phyloP scores from a whole-genome alignment of 2,329 filamentous ascomycete species.

The Zymoseptoria tritici region DNA sequence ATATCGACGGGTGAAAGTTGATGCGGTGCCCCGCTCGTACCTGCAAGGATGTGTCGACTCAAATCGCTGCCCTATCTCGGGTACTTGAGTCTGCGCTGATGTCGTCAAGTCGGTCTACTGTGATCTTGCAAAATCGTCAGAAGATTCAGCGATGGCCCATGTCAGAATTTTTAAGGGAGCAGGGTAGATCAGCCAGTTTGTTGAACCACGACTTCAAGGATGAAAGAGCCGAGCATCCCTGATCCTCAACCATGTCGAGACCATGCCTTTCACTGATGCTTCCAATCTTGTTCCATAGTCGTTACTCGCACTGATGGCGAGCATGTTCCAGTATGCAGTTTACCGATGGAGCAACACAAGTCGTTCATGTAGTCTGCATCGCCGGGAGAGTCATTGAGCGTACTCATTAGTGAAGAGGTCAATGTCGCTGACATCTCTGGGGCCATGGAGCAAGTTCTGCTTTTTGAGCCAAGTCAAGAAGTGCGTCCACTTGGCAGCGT shows the following conservation, averaged over 20 bases:
- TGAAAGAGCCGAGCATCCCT: background rate
- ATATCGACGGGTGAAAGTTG: background rate
- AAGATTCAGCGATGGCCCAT: background rate
- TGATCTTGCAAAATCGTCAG: background rate
- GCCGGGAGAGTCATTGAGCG: background rate
- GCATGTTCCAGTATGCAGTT: background rate
- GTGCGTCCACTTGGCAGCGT: conserved; percentile 7
- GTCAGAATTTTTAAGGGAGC: background rate
- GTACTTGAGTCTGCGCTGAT: background rate
- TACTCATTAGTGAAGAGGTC: conserved; percentile 13
- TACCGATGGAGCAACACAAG: background rate
- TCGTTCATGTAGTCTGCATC: background rate
- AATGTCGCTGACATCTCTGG: conserved; percentile 4
- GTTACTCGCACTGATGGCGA: background rate
- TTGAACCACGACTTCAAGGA: background rate
- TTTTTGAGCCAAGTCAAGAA: conserved; percentile 12
- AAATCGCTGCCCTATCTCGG: background rate
- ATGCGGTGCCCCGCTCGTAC: background rate
- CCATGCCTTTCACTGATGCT: background rate
- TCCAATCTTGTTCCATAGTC: background rate
- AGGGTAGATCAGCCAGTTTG: background rate
- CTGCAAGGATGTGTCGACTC: background rate
- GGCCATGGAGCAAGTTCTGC: conserved; percentile 4
- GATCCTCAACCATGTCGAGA: background rate
- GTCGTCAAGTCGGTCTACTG: background rate